A percentile compares a stretch with the other conserved stretches of the same genome.
Evolutionary conservation across 169 alveolate genomes (phyloP).

Genomic region (Babesia gibsoni): DNA sequence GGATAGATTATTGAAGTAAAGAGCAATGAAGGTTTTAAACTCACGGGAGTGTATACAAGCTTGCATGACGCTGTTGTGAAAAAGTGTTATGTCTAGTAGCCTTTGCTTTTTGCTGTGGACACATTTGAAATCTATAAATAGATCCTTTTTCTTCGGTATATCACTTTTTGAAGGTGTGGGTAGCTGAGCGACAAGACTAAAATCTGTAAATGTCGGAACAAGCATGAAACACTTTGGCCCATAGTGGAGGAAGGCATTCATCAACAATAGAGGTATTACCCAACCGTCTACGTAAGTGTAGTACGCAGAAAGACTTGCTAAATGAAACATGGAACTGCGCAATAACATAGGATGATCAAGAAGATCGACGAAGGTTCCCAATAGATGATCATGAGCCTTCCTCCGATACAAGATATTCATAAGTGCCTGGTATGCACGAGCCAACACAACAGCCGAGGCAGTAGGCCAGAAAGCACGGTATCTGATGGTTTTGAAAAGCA

Average conservation of each 20-base stretch:
- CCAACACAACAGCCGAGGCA: neutral
- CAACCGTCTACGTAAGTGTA: constrained; percentile 22
- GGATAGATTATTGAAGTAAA: constrained; percentile 6
- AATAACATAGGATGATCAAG: constrained; percentile 11
- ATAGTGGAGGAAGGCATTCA: neutral
- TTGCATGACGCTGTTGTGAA: constrained; percentile 9
- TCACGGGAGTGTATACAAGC: constrained; percentile 13
- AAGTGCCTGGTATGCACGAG: constrained; percentile 12
- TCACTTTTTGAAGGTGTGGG: neutral
- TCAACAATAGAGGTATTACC: constrained; percentile 8
- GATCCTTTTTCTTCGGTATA: neutral
- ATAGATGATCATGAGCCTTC: neutral
- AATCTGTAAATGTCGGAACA: constrained; percentile 1
- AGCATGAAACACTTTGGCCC: neutral
- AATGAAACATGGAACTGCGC: neutral
- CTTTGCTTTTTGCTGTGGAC: neutral
- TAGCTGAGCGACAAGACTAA: neutral
- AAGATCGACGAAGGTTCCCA: neutral
- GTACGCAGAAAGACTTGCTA: neutral
- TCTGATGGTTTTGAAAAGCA: neutral
- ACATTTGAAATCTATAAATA: neutral
- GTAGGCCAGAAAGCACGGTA: constrained; percentile 18
- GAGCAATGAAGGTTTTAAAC: neutral
- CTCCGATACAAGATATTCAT: neutral
- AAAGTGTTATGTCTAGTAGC: neutral